Conservation (phyloP, 495 filamentous ascomycete species). For the Parmelia sp. region DNA sequence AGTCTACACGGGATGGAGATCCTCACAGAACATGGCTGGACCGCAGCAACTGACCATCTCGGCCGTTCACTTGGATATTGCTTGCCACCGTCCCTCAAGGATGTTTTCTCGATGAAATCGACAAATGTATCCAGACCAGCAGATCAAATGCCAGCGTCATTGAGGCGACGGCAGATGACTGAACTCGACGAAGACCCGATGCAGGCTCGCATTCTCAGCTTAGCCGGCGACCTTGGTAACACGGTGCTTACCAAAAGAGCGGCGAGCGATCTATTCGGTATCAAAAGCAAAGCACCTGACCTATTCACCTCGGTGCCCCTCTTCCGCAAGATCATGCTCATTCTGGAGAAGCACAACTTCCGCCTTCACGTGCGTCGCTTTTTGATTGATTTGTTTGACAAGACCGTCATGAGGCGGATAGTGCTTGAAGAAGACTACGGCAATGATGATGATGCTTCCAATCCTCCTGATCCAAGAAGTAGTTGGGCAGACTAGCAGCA, state of each 20-base stretch:
- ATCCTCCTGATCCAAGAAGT: background rate
- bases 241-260: conserved; percentile 77
- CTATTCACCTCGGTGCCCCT: conserved; percentile 68
- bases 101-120: conserved; percentile 55
- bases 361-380: conserved; percentile 76
- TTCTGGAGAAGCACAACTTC: conserved; percentile 89
- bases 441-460: conserved; percentile 30
- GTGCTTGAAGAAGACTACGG: conserved; percentile 56
- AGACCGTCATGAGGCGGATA: conserved; percentile 72
- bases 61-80: conserved; percentile 82
- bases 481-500: background rate
- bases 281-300: conserved; percentile 59
- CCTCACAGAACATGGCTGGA: conserved; percentile 80
- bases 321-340: conserved; percentile 73
- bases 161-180: conserved; percentile 38
- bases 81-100: conserved; percentile 69
- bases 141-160: conserved; percentile 38
- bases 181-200: conserved; percentile 52
- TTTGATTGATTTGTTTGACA: conserved; percentile 90
- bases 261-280: conserved; percentile 63
- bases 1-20: conserved; percentile 90
- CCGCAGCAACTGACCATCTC: conserved; percentile 75
- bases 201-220: conserved; percentile 67
- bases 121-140: conserved; percentile 39
- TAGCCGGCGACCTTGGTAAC: conserved; percentile 82